Evolutionary conservation across 352 stramenopile genomes (phyloP), one percentile per base, ranked within the genome.

Genomic region (Globisporangium nunn): DNA sequence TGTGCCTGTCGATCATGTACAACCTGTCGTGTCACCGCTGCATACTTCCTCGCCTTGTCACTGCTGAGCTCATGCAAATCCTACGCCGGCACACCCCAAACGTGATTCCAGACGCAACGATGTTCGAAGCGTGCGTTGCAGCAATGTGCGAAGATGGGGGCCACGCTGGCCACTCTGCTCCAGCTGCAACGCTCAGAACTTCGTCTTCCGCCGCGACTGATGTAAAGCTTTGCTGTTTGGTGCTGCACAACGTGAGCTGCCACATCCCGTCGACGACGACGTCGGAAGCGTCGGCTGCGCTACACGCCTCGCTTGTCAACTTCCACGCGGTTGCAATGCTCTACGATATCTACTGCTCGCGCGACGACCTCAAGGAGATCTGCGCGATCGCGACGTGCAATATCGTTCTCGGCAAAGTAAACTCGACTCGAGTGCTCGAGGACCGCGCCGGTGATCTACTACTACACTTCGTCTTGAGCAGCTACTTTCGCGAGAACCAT

Each of bases 211-310:
- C 45, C 14, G 59, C 43, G 7, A 56, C 50, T 2, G 63, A 75
- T 40, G 52, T 75, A 10, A 79, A 84, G 64, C 51, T 92, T 6
- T 83, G 77, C 52, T 81, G 71, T 31, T 58, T 86, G n/a, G 72
- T 86, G 12, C 67, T 92, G 12, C 80, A 92, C 68, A 92, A 92
- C 54, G 54, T 90, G 23, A 92, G 75, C 54, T 92, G 81, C 17
- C 50, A 61, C 33, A 44, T 40, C 4, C 2, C 41, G 2, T 10
- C 39, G 14, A 40, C 50, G 7, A 39, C 44, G 2, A 4, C 37
- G 2, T 12, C 30, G 5, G 61, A 55, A 7, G 41, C 41, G 23
- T 46, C 40, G 41, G 28, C 15, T n/a, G 66, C 44, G 30, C 60
- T 68, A 46, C 66, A 87, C n/a, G 71, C 71, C 4, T 31, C 54